A percentile compares a stretch with the other conserved stretches of the same genome.
These are phyloP conservation scores for Alternaria triticimaculans DNA, from an alignment of 2,329 filamentous ascomycete genomes.

Conservation along the genomic window DNA sequence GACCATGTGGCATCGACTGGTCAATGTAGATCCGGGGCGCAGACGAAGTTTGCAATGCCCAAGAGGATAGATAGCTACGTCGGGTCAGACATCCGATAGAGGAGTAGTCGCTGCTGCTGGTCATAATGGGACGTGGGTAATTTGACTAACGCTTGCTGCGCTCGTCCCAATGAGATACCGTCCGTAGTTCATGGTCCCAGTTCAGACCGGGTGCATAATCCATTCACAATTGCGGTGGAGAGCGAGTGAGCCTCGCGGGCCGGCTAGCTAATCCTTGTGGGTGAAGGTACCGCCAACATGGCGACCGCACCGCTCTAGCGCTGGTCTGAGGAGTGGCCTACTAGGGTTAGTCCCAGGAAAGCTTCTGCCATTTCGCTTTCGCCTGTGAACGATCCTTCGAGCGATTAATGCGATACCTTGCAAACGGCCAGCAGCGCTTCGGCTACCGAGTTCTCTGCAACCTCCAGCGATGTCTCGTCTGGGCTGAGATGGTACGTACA, in stretches of 20 bases:
- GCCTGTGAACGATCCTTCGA: constrained; percentile 20
- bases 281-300: constrained; percentile 37
- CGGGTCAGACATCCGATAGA: constrained; percentile 21
- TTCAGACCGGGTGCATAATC: constrained; percentile 42
- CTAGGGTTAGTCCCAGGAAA: constrained; percentile 32
- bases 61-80: constrained; percentile 31
- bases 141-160: constrained; percentile 34
- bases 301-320: constrained; percentile 39
- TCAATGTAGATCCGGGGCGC: constrained; percentile 37
- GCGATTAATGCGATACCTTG: constrained; percentile 18
- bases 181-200: constrained; percentile 30
- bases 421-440: constrained; percentile 19
- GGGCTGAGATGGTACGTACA: not conserved
- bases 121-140: constrained; percentile 26
- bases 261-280: constrained; percentile 37
- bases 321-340: constrained; percentile 32
- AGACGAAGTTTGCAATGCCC: constrained; percentile 35
- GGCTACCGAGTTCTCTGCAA: constrained; percentile 23
- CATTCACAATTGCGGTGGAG: constrained; percentile 44
- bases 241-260: constrained; percentile 44
- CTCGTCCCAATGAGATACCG: constrained; percentile 34
- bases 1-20: constrained; percentile 16
- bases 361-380: constrained; percentile 20
- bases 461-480: constrained; percentile 8
- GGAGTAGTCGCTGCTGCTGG: constrained; percentile 22